Evolutionary conservation across 2,329 filamentous ascomycete genomes (phyloP), one percentile per base, ranked within the genome.

Genomic region (Diaporthe nobilis): DNA sequence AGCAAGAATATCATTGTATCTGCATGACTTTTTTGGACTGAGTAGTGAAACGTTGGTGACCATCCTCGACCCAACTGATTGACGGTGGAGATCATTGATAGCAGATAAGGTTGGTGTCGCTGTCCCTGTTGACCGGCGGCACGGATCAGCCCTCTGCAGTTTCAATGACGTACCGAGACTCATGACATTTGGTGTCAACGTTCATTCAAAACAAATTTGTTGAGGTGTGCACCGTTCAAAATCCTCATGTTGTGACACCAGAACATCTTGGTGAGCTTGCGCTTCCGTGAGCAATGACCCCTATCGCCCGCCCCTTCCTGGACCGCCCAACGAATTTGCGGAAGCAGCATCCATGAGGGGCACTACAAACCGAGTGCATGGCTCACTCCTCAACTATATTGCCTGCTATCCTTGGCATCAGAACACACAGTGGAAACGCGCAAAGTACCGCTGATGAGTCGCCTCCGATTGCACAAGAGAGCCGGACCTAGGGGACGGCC

Each of bases 41-140:
- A 22, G 34, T 12, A 12, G 34, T 42, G 49, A 70, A 28, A 55
- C 13, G 25, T 3, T 13, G 31, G n/a, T 42, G 20, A 34, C 12
- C 34, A 34, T 70, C 49, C n/a, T 55, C 49, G 44, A 51, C 13
- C 15, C 49, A 28, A 37, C n/a, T 55, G 31, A 42, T 70, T 55
- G 31, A 28, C n/a, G 34, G 65, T 53, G 49, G 65, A 49, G 65
- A 42, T 55, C 47, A 25, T 42, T 28, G 65, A 70, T 70, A 70
- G 65, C 49, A 70, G 65, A 70, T 70, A 70, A 70, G 65, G 65
- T 53, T 68, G 65, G 65, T 39, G 65, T 68, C 22, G 31, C 42
- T 70, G 49, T 42, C 34, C 47, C 34, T 28, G n/a, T 70, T 39
- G 47, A 39, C 37, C 42, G 37, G 17, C n/a, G 34, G 49, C 47